A percentile compares a stretch with the other conserved stretches of the same genome.
phyloP scores from a whole-genome alignment of 2,329 filamentous ascomycete genomes.

The Colletotrichum tabaci region DNA sequence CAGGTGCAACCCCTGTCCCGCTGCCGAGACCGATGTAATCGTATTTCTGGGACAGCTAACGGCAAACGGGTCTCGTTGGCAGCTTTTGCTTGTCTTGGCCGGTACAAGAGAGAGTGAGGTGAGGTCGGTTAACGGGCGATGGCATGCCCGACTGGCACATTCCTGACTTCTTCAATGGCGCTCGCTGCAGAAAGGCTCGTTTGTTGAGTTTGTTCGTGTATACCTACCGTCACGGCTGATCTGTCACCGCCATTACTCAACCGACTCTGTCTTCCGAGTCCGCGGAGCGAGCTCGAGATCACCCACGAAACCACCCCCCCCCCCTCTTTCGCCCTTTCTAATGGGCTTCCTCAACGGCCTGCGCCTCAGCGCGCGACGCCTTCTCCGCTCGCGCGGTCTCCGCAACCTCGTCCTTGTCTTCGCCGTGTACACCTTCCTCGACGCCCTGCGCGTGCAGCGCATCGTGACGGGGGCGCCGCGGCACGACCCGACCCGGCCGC shows the following conservation, averaged over 20 bases:
- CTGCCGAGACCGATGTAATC: too few species aligned
- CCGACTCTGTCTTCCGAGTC: neutral
- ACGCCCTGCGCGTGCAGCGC: conserved; percentile 54
- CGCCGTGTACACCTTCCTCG: conserved; percentile 55
- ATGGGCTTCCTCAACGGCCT: conserved; percentile 33
- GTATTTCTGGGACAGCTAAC: conserved; percentile 3
- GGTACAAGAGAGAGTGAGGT: neutral
- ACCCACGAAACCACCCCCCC: neutral
- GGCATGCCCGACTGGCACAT: neutral
- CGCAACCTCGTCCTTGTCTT: conserved; percentile 54
- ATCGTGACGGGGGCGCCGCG: conserved; percentile 22
- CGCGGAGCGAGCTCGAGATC: neutral
- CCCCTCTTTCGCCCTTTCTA: neutral
- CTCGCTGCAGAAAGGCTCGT: neutral
- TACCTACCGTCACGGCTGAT: neutral
- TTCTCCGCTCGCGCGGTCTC: conserved; percentile 54
- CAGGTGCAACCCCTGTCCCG: too few species aligned
- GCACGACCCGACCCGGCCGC: conserved; percentile 43
- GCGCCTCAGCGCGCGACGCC: conserved; percentile 50
- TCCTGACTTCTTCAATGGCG: conserved; percentile 3
- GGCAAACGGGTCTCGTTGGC: neutral
- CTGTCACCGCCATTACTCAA: neutral
- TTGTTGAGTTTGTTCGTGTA: neutral
- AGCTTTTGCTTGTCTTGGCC: conserved; percentile 9
- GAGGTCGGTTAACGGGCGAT: neutral